phyloP scores from a whole-genome alignment of 1,139 yeast genomes.

The Pichia sp. region DNA sequence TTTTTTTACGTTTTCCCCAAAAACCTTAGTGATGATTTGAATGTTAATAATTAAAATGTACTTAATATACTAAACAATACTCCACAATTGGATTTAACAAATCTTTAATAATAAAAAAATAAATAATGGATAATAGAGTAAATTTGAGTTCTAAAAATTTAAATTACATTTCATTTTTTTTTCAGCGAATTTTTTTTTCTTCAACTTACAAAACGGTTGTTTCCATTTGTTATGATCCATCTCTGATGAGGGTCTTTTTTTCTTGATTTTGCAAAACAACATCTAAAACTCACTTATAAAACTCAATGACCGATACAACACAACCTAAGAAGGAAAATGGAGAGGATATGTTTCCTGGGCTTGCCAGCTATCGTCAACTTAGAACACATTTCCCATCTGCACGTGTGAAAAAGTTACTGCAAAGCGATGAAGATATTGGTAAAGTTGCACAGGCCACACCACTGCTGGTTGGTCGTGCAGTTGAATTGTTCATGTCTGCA shows the following conservation, averaged over 20 bases:
- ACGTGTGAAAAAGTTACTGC: conserved; percentile 92
- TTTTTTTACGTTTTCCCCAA: no score
- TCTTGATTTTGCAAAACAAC: background rate
- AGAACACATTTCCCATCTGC: conserved; percentile 98
- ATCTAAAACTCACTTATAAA: background rate
- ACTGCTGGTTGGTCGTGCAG: conserved; percentile 87
- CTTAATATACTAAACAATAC: no score
- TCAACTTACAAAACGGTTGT: background rate
- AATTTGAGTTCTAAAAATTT: background rate
- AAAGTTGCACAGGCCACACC: conserved; percentile 99
- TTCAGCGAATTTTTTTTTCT: background rate
- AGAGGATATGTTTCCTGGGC: conserved; percentile 3
- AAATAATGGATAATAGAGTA: no score
- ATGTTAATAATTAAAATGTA: no score
- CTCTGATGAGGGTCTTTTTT: background rate
- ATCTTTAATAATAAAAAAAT: no score
- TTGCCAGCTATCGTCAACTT: conserved; percentile 39
- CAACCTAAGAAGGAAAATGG: background rate
- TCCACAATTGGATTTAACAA: no score
- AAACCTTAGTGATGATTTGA: no score
- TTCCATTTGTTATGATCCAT: background rate
- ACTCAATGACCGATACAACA: background rate
- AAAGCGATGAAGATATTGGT: conserved; percentile 96
- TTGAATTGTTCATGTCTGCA: conserved; percentile 86
- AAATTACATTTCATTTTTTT: background rate